These are phyloP conservation scores for Phoma herbarum DNA, from an alignment of 2,329 filamentous ascomycete genomes.

Conservation along the genomic window DNA sequence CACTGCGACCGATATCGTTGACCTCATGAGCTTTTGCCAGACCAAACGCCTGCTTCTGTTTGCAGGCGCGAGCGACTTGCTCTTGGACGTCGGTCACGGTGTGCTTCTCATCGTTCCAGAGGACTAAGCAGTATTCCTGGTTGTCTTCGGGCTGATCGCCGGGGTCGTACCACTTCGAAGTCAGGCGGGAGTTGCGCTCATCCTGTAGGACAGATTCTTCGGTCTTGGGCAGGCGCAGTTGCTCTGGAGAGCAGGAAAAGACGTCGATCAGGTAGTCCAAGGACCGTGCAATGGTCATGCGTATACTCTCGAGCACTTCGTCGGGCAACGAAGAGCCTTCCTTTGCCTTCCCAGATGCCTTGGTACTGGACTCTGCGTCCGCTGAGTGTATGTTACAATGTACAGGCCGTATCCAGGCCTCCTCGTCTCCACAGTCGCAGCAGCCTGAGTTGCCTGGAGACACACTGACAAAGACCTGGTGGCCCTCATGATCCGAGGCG, in stretches of 20 bases:
- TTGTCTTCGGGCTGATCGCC: constrained; percentile 69
- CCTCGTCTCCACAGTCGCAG: constrained; percentile 95
- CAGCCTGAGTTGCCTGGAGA: constrained; percentile 93
- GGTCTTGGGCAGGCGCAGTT: constrained; percentile 86
- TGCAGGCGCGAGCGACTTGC: constrained; percentile 89
- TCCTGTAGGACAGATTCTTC: constrained; percentile 81
- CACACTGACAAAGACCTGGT: constrained; percentile 88
- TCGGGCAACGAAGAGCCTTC: constrained; percentile 68
- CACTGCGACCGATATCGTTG: constrained; percentile 85
- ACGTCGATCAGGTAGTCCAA: constrained; percentile 98
- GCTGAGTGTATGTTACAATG: constrained; percentile 93
- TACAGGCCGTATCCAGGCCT: constrained; percentile 89
- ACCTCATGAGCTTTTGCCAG: constrained; percentile 83
- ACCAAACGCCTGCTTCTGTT: constrained; percentile 73
- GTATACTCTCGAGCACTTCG: constrained; percentile 79
- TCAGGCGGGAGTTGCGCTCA: constrained; percentile 80
- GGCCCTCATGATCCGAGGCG: constrained; percentile 90
- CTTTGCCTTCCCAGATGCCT: constrained; percentile 65
- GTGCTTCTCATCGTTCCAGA: constrained; percentile 99
- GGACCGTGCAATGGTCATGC: constrained; percentile 83
- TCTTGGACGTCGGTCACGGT: constrained; percentile 90
- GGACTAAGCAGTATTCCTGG: constrained; percentile 80
- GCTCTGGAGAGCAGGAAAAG: constrained; percentile 96
- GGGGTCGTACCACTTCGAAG: constrained; percentile 72
- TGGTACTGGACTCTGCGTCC: constrained; percentile 41